Evolutionary conservation across 2,329 filamentous ascomycete species (phyloP).

Genomic region (Aspergillus quadricinctus): DNA sequence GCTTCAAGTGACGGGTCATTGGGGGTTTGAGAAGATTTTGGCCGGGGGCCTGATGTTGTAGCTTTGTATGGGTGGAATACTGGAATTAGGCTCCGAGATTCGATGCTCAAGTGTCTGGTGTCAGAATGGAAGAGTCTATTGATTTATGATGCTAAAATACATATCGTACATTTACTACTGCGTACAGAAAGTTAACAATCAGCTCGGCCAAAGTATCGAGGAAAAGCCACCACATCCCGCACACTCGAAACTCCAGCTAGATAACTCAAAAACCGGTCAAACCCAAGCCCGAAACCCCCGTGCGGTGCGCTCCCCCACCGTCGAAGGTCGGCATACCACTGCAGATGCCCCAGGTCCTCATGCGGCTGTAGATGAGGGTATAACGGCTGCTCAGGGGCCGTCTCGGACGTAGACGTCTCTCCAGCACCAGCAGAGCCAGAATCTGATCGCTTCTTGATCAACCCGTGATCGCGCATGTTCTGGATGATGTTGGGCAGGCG

Average conservation of each 20-base stretch:
- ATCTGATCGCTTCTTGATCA: constrained; percentile 40
- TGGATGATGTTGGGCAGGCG: constrained; percentile 62
- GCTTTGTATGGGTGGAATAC: too few relatives aligned
- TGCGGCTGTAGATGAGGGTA: constrained; percentile 36
- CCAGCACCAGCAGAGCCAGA: too few relatives aligned
- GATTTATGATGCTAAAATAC: too few relatives aligned
- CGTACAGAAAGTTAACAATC: constrained; percentile 39
- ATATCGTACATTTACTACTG: too few relatives aligned
- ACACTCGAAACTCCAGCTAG: constrained; percentile 76
- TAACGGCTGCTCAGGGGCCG: constrained; percentile 10
- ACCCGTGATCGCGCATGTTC: constrained; percentile 66
- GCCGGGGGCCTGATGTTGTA: too few relatives aligned
- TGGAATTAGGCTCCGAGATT: too few relatives aligned
- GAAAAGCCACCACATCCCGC: constrained; percentile 81
- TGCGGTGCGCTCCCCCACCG: constrained; percentile 89
- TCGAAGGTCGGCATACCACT: constrained; percentile 86
- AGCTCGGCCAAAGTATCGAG: constrained; percentile 59
- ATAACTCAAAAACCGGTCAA: constrained; percentile 82
- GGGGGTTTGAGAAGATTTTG: too few relatives aligned
- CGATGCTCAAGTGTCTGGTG: too few relatives aligned
- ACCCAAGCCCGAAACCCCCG: constrained; percentile 85
- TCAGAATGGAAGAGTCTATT: too few relatives aligned
- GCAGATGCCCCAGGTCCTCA: constrained; percentile 51
- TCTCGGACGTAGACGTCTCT: constrained; percentile 16
- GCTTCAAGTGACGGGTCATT: too few relatives aligned